phyloP scores from a whole-genome alignment of 371 early-diverging fungal genomes.

The Dinochytrium kinnereticum region DNA sequence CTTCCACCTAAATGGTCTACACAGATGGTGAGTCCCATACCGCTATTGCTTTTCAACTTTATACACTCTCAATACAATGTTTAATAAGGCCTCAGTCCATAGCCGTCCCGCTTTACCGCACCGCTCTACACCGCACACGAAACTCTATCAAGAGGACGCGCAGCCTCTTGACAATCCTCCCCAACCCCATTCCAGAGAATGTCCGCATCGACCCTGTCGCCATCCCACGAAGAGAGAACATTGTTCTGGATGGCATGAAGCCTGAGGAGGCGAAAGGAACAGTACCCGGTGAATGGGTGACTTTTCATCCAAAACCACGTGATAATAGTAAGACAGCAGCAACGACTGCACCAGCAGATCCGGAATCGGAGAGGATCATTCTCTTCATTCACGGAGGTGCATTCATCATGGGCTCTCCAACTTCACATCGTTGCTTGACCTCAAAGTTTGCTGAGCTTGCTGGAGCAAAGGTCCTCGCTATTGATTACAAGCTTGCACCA shows the following conservation, averaged over 20 bases:
- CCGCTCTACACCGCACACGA: constrained; percentile 22
- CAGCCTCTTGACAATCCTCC: constrained; percentile 23
- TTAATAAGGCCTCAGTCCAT: constrained; percentile 20
- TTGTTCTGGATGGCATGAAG: constrained; percentile 24
- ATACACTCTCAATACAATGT: not conserved
- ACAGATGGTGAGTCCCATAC: constrained; percentile 15
- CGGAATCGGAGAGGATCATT: constrained; percentile 33
- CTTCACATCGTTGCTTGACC: constrained; percentile 33
- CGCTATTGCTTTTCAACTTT: not conserved
- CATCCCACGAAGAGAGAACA: constrained; percentile 21
- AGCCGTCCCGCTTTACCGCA: constrained; percentile 30
- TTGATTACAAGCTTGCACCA: constrained; percentile 84
- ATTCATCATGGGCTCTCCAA: constrained; percentile 54
- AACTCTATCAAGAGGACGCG: constrained; percentile 19
- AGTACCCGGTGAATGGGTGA: constrained; percentile 32
- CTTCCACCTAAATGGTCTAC: constrained; percentile 16
- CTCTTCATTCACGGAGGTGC: constrained; percentile 76
- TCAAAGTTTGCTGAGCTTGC: constrained; percentile 20
- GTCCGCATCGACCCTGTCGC: constrained; percentile 11
- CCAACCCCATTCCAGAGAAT: constrained; percentile 15
- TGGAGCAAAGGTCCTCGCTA: constrained; percentile 29
- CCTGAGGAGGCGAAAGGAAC: constrained; percentile 16
- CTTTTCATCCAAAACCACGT: not conserved
- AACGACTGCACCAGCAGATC: not conserved
- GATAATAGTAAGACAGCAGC: not conserved